phyloP scores from a whole-genome alignment of 331 rosid species.

The Malus hybrid region DNA sequence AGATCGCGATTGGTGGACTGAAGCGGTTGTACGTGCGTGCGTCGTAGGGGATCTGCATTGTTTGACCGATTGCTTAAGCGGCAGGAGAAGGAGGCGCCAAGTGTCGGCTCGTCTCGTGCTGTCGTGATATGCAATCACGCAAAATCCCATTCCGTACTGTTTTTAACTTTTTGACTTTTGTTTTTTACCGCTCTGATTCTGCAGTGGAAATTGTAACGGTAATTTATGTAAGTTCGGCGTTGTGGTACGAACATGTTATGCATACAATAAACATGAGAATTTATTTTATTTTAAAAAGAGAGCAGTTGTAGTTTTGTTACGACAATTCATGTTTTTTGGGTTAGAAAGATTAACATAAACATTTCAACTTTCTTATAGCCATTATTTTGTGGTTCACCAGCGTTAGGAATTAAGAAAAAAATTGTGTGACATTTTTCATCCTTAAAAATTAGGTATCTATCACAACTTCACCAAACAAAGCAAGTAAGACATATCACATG shows the following conservation, averaged over 20 bases:
- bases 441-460: background rate
- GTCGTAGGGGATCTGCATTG: background rate
- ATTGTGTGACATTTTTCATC: background rate
- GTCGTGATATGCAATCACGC: background rate
- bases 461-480: background rate
- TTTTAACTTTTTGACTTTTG: background rate
- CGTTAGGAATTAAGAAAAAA: too few relatives aligned
- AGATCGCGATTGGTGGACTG: background rate
- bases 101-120: background rate
- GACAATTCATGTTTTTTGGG: rapidly evolving
- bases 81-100: background rate
- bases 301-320: rapidly evolving
- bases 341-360: rapidly evolving
- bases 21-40: background rate
- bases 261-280: background rate
- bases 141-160: background rate
- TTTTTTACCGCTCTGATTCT: background rate
- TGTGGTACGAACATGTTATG: background rate
- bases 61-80: background rate
- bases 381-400: rapidly evolving
- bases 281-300: background rate
- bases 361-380: rapidly evolving
- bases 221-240: too few relatives aligned
- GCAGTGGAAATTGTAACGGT: background rate
- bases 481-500: background rate